Evolutionary conservation across 371 early-diverging fungal species (phyloP).

Genomic region (Mucor circinelloides): DNA sequence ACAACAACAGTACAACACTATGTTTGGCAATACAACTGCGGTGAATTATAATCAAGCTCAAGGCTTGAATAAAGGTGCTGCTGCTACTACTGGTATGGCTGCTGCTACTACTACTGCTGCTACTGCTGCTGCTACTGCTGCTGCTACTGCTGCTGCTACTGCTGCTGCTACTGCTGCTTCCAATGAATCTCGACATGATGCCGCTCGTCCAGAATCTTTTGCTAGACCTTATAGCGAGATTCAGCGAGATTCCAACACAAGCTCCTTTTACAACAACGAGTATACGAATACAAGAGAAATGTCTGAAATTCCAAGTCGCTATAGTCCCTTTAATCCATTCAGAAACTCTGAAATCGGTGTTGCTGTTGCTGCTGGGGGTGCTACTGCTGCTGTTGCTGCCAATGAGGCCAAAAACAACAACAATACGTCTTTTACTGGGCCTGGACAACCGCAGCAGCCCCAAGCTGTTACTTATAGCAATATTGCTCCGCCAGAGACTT

Average conservation of each 20-base stretch:
- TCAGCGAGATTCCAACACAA: conserved; percentile 8
- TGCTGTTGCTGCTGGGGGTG: not conserved
- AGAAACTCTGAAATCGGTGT: conserved; percentile 19
- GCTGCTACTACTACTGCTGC: no score
- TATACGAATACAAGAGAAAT: conserved; percentile 13
- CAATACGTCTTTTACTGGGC: not conserved
- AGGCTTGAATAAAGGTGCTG: not conserved
- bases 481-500: not conserved
- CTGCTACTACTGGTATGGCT: no score
- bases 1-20: not conserved
- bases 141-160: not conserved
- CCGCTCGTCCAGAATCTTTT: conserved; percentile 20
- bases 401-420: not conserved
- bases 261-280: not conserved
- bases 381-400: not conserved
- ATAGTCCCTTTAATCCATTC: conserved; percentile 41
- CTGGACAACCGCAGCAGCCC: not conserved
- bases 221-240: conserved; percentile 23
- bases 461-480: not conserved
- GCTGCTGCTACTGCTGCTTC: not conserved
- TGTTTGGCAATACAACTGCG: not conserved
- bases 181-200: not conserved
- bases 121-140: not conserved
- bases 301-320: conserved; percentile 14
- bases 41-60: not conserved